Base-by-base conservation (phyloP, 2,329 filamentous ascomycete species). In the Fonsecaea pedrosoi region DNA sequence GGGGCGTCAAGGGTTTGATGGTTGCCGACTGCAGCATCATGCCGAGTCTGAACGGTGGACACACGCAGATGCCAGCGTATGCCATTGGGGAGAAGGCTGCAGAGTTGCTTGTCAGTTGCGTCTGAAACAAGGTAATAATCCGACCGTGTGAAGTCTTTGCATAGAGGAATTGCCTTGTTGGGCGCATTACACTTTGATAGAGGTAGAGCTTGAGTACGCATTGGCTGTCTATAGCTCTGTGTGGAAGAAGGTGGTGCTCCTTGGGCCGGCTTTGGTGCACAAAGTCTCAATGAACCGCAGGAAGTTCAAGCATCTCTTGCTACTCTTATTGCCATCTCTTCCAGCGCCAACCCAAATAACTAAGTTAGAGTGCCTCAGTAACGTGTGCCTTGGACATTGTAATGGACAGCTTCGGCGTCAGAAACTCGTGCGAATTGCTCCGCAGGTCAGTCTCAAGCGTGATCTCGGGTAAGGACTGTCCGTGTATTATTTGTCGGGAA, bases 61-160 rank as follows among this genome's bases (percentile, higher is more conserved):
- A 85, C 70, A 85, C 84, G 0, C 84, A 86, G 71, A 86, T 86
- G 83, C 83, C 84, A 2, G 84, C 84, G 15, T 86, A 85, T 73
- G 84, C 82, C 0, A 85, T 86, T 68, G 84, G 82, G 0, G 84
- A 86, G 75, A 84, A 84, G 72, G 81, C 78, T 50, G 80, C 80
- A 2, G 83, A 85, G 70, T 21, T 61, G 15, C 72, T 85, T 59
- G 81, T 86, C 57, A 83, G 83, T 66, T 66, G 78, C 57, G 32
- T 60, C 45, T 12, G 18, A 25, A 12, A 30, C 18, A 50, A 50
- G 25, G 9, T 5, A 4, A 15, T 40, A 40, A 12, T 13, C 15
- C 37, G 37, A 40, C 37, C 37, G 6, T 32, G 30, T 32, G 30
- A 4, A 32, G 30, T 5, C 6, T 32, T 6, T 32, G 40, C 21